These are phyloP conservation scores for Intubia oerlemansii DNA, from an alignment of 2,329 filamentous ascomycete species.

Conservation along the genomic window DNA sequence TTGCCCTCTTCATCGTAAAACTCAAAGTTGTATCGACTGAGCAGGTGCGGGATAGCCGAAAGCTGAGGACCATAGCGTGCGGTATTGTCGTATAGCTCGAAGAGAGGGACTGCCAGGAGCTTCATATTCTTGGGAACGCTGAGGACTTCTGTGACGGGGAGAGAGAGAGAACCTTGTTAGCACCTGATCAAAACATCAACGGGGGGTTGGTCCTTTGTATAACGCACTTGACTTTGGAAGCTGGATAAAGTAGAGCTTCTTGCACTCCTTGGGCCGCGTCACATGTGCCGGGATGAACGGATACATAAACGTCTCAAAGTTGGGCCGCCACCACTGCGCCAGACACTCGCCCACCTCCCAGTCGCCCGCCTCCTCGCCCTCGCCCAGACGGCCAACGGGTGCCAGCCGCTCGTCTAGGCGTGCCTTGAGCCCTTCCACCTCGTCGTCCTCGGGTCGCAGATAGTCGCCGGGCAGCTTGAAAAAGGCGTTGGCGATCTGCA, in stretches of 20 bases:
- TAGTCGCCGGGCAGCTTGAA: conserved; percentile 98
- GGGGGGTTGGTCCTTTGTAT: too few species aligned
- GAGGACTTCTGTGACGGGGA: conserved; percentile 69
- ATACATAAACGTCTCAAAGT: conserved; percentile 99
- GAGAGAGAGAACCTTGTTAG: too few species aligned
- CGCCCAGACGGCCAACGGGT: conserved; percentile 68
- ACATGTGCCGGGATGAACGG: conserved; percentile 93
- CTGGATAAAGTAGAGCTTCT: conserved; percentile 96
- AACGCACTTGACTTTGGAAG: conserved; percentile 72
- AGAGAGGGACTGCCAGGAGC: conserved; percentile 83
- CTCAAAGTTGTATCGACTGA: conserved; percentile 93
- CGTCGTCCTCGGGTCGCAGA: conserved; percentile 69
- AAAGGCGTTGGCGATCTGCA: conserved; percentile 98
- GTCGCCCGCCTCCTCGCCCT: conserved; percentile 65
- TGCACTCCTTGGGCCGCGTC: conserved; percentile 93
- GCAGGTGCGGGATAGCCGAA: conserved; percentile 83
- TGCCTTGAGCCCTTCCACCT: conserved; percentile 84
- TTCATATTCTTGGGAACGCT: conserved; percentile 99
- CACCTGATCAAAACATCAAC: background rate
- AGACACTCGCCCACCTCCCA: conserved; percentile 92
- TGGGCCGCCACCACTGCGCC: conserved; percentile 96
- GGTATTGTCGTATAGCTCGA: conserved; percentile 96
- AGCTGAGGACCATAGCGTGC: conserved; percentile 87
- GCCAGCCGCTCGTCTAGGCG: conserved; percentile 85
- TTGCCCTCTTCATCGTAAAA: conserved; percentile 88